Percentiles rank a stretch among this genome's conserved stretches.
These are phyloP conservation scores for Erigeron philadelphicus DNA, from an alignment of 140 eudicot species.

Conservation along the genomic window DNA sequence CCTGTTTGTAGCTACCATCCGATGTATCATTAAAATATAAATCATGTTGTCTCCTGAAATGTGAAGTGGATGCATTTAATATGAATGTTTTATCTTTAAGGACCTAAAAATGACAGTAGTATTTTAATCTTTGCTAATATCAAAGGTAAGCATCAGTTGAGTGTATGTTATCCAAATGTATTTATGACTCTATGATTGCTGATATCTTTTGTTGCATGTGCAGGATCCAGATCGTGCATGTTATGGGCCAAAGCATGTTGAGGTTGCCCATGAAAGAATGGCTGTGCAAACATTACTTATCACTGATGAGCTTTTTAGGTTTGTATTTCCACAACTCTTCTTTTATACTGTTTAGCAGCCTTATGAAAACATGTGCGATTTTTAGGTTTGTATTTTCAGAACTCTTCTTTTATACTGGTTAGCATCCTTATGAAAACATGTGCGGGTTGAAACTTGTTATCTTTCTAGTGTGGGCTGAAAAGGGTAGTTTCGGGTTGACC, in stretches of 20 bases:
- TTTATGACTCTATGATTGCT: background rate
- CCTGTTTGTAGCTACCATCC: background rate
- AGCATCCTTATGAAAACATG: background rate
- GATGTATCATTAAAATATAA: background rate
- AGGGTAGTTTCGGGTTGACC: no score
- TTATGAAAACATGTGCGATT: conserved; percentile 5
- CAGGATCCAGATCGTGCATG: conserved; percentile 92
- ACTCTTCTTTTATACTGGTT: background rate
- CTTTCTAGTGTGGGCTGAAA: no score
- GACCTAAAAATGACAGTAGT: background rate
- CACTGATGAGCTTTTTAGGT: conserved; percentile 90
- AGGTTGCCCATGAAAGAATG: conserved; percentile 93
- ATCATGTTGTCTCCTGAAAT: background rate
- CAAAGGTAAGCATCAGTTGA: background rate
- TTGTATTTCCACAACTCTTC: conserved; percentile 1
- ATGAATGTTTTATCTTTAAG: no score
- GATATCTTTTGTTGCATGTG: conserved; percentile 1
- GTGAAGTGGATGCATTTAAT: background rate
- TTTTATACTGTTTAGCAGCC: background rate
- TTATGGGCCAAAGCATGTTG: conserved; percentile 96
- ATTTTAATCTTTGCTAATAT: background rate
- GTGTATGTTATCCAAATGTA: background rate
- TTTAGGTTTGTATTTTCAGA: conserved; percentile 49
- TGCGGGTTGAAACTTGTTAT: background rate
- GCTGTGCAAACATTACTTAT: conserved; percentile 90